Conservation (phyloP, 148 eudicot genomes). For the Nepenthes gracilis region DNA sequence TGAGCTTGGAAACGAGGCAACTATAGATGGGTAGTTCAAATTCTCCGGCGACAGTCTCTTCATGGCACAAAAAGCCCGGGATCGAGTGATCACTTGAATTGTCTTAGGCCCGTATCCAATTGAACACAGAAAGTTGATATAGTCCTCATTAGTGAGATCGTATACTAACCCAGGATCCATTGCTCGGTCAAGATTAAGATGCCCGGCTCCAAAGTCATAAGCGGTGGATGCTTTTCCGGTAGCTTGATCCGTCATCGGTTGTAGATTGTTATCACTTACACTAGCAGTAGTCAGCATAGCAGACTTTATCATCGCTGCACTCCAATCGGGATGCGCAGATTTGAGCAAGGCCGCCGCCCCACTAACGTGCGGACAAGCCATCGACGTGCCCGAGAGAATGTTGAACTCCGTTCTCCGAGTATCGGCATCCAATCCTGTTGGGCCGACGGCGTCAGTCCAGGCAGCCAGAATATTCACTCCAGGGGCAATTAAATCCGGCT, state of each 20-base stretch:
- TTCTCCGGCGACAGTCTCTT: conserved; percentile 62
- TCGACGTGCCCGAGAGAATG: conserved; percentile 84
- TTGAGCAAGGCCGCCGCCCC: conserved; percentile 93
- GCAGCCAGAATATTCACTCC: conserved; percentile 90
- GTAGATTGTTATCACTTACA: conserved; percentile 36
- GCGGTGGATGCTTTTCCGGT: conserved; percentile 53
- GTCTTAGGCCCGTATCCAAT: conserved; percentile 83
- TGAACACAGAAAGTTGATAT: conserved; percentile 64
- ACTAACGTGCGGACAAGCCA: conserved; percentile 89
- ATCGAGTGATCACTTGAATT: conserved; percentile 76
- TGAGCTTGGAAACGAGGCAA: conserved; percentile 48
- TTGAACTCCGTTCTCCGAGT: conserved; percentile 64
- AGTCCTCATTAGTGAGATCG: conserved; percentile 51
- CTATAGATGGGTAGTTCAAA: conserved; percentile 75
- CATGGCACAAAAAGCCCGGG: conserved; percentile 56
- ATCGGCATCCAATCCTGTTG: conserved; percentile 68
- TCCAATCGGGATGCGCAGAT: conserved; percentile 88
- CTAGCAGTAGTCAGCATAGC: conserved; percentile 93
- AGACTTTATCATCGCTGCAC: conserved; percentile 72
- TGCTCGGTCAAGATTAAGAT: conserved; percentile 61
- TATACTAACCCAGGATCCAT: conserved; percentile 93
- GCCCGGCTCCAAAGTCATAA: conserved; percentile 78
- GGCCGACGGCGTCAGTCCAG: conserved; percentile 83
- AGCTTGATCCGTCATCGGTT: conserved; percentile 58
- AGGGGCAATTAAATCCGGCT: conserved; percentile 90